A percentile compares a stretch with the other conserved stretches of the same genome.
Conservation (phyloP, 306 rosid genomes). For the Corylus avellana region DNA sequence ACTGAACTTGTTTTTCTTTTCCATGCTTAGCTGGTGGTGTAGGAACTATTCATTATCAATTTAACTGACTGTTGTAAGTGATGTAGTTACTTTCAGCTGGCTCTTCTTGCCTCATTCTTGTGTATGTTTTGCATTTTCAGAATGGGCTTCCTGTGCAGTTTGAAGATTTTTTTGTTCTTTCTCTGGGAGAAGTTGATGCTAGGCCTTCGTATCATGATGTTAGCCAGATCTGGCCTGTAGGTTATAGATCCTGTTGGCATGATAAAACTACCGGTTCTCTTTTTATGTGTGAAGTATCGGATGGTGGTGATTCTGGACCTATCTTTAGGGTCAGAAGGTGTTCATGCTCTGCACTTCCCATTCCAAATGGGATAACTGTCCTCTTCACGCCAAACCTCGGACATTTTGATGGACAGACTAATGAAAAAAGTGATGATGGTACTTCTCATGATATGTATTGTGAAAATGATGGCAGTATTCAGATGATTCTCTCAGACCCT, state of each 20-base stretch:
- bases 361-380: constrained; percentile 67
- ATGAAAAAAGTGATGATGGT: constrained; percentile 45
- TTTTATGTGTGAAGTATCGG: constrained; percentile 73
- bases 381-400: constrained; percentile 46
- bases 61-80: constrained; percentile 14
- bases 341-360: constrained; percentile 60
- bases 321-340: constrained; percentile 71
- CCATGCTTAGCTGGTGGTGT: background rate
- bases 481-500: constrained; percentile 67
- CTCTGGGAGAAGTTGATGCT: constrained; percentile 77
- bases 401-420: constrained; percentile 39
- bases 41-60: background rate
- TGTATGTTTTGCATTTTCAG: constrained; percentile 52
- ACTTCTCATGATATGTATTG: constrained; percentile 34
- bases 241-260: constrained; percentile 92
- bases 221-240: constrained; percentile 67
- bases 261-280: constrained; percentile 87
- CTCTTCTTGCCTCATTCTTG: constrained; percentile 36
- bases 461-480: constrained; percentile 55
- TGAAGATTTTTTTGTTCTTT: constrained; percentile 85
- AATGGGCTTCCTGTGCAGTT: constrained; percentile 88
- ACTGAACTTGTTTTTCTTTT: constrained; percentile 11
- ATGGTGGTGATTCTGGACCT: constrained; percentile 95
- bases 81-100: constrained; percentile 17
- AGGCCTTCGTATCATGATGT: constrained; percentile 75